Percentiles rank a stretch among this genome's conserved stretches.
Conservation (phyloP, 2,329 filamentous ascomycete genomes). For the Tolypocladium endophyticum region DNA sequence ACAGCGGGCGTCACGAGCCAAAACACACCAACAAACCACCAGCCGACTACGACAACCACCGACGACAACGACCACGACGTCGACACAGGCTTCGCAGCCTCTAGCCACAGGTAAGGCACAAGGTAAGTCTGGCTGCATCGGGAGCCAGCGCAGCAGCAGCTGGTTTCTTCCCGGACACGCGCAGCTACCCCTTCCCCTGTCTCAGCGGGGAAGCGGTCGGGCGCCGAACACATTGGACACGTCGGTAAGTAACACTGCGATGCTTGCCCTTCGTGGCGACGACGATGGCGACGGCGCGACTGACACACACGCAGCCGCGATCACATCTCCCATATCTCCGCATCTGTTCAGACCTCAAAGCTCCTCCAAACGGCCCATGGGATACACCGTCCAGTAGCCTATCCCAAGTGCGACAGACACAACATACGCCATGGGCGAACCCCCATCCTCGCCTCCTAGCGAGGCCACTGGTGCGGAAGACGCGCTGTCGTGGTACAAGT, state of each 20-base stretch:
- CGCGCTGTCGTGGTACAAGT: constrained; percentile 87
- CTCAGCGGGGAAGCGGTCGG: neutral
- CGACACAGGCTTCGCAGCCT: constrained; percentile 1
- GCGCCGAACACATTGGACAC: neutral
- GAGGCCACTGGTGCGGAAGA: constrained; percentile 52
- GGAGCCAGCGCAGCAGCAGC: neutral
- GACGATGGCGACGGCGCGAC: neutral
- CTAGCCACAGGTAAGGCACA: constrained; percentile 7
- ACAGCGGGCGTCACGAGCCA: constrained; percentile 14
- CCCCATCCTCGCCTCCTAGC: constrained; percentile 51
- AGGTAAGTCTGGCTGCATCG: neutral
- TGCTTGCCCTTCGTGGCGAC: neutral
- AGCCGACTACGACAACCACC: neutral
- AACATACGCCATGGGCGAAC: constrained; percentile 38
- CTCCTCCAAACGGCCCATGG: neutral
- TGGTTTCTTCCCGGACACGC: neutral
- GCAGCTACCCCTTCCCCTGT: neutral
- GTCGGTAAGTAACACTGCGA: neutral
- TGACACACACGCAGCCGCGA: neutral
- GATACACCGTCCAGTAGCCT: neutral
- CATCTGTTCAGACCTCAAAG: neutral
- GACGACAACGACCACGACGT: neutral
- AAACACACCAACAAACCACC: constrained; percentile 11
- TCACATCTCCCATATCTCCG: neutral
- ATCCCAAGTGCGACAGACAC: neutral